Base-by-base conservation (phyloP, 805 yeast species). In the Cyberlindnera mississippiensis region DNA sequence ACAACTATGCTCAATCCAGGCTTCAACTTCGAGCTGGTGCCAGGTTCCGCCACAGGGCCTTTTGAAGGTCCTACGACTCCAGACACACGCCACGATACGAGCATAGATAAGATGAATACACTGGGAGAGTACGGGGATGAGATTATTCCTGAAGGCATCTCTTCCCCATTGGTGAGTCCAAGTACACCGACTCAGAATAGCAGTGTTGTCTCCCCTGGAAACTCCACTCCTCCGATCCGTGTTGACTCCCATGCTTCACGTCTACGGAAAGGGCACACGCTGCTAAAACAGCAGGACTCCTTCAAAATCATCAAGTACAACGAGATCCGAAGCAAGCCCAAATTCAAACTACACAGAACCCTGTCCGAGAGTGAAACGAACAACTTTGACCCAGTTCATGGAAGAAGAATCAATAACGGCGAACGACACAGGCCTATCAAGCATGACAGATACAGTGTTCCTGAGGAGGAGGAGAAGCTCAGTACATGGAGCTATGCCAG, bases 351-450 rank as follows among this genome's bases (percentile, higher is more conserved):
- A 31, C 68, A 75, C 11, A 66, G 83, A 52, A 78, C 80, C 0
- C 80, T 73, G 53, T 82, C 88, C 3, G 89, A 81, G 48, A 74
- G 73, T 17, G 89, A 82, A 52, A 73, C 76, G 31, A 71, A 73
- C 28, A 78, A 79, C 45, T 82, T 79, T 59, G 77, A 78, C 51
- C 64, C 63, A 26, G 60, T 65, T 34, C 75, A 79, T 1, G 84
- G 85, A 6, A 72, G 71, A 37, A 57, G 83, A 34, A 56, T 76
- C 44, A 73, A 59, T 48, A 80, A 77, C 53, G 82, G 78, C 55
- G 71, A 72, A 33, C 64, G 63, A 34, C 73, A 76, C 43, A 61
- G 81, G 33, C 76, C 80, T 2, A 62, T 55, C 30, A 55, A 39
- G 27, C 32, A 42, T 2, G 39, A 38, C 17, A 37, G 38, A 4